phyloP scores from a whole-genome alignment of 2,329 filamentous ascomycete species.

The Fusarium pseudonygamai region DNA sequence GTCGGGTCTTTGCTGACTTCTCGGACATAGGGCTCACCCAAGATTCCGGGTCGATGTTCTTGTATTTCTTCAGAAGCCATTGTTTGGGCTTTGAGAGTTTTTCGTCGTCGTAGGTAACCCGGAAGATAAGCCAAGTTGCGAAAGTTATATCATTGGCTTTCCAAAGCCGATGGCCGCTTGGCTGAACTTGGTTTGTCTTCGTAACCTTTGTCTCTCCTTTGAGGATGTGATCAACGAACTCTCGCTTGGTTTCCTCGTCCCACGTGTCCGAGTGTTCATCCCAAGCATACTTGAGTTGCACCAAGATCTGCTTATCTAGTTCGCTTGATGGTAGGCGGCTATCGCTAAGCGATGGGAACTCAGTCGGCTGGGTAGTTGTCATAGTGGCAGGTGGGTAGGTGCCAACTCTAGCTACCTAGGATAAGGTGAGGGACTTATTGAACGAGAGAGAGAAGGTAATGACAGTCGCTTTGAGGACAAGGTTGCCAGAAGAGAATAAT shows the following conservation, averaged over 20 bases:
- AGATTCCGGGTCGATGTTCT: not conserved
- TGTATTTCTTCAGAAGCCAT: not conserved
- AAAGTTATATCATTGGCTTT: not conserved
- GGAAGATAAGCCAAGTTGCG: not conserved
- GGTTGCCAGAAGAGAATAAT: not conserved
- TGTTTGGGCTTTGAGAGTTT: not conserved
- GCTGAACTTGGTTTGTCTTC: not conserved
- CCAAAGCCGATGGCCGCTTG: not conserved
- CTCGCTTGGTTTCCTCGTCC: not conserved
- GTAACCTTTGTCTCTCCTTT: not conserved
- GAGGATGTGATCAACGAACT: not conserved
- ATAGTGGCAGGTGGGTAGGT: not conserved
- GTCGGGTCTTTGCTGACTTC: rapidly evolving
- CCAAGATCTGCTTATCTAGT: not conserved
- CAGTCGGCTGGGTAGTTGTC: not conserved
- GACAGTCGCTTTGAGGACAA: not conserved
- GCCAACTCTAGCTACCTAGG: not conserved
- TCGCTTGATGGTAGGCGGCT: not conserved
- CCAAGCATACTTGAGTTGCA: not conserved
- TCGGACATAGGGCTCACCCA: not conserved
- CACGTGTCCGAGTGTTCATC: not conserved
- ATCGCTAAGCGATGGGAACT: not conserved
- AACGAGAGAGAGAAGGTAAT: not conserved
- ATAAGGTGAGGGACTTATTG: not conserved
- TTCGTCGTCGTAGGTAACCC: not conserved